Evolutionary conservation across 2,329 filamentous ascomycete species (phyloP), one percentile per base, ranked within the genome.

Genomic region (Ilyonectria sp.): DNA sequence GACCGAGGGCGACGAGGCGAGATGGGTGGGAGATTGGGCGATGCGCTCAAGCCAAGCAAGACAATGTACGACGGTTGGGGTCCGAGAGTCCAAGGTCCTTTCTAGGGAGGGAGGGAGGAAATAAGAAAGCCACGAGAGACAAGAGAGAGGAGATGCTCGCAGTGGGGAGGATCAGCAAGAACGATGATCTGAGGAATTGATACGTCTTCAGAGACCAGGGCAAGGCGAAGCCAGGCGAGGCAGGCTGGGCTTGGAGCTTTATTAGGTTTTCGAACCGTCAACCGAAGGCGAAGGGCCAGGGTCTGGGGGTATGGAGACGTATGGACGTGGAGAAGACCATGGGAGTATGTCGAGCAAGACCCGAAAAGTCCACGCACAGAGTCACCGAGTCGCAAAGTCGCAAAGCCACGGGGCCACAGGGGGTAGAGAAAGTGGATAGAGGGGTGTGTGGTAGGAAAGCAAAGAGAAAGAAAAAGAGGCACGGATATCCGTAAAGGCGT

Each of bases 221-320:
- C 15, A 53, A 53, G 46, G 46, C 43, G 57, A 52, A 33, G 31
- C 23, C 29, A 35, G n/a, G 43, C 31, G 33, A 47, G 56, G 46
- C 17, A 44, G 23, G 40, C 23, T 8, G 31, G 43, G 43, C 17
- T n/a, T 13, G 57, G 66, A 59, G 54, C 59, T 59, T 63, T 63
- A 63, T 63, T 58, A 63, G 44, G 54, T 55, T 58, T 63, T 46
- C 52, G 59, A 67, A 40, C 54, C 52, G 60, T 63, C 59, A 46
- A 43, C 23, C 17, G 40, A 10, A 35, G 23, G 21, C 21, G 21
- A 21, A 21, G n/a, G 44, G 19, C 23, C 33, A 50, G 26, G 31
- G 13, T 37, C 15, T 19, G n/a, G 40, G 19, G 40, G 40, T 43
- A n/a, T 43, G 31, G 31, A 33, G 31, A 9, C 23, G 8, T 63